Percentiles rank a stretch among this genome's conserved stretches.
Conservation (phyloP, 352 stramenopile species). For the Globisporangium paroecandrum region DNA sequence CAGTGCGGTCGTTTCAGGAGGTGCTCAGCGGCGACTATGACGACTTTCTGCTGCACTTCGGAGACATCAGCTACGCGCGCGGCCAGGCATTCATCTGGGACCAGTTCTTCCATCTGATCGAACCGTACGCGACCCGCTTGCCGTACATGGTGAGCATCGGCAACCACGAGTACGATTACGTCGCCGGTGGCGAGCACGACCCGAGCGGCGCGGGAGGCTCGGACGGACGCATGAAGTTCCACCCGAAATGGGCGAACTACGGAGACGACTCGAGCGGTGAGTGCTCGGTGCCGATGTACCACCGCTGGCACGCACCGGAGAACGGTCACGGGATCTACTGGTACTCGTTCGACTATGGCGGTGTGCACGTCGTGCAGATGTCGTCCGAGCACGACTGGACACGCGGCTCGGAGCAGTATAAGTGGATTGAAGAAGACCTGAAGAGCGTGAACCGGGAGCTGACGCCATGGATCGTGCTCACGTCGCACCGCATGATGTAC, state of each 20-base stretch:
- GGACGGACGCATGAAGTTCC: conserved; percentile 65
- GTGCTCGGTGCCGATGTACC: conserved; percentile 74
- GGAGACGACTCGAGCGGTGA: conserved; percentile 67
- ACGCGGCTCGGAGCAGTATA: conserved; percentile 82
- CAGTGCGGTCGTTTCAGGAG: conserved; percentile 14
- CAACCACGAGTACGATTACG: conserved; percentile 80
- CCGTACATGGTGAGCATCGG: conserved; percentile 79
- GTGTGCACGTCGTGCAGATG: conserved; percentile 90
- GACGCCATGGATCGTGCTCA: conserved; percentile 92
- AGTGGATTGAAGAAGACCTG: conserved; percentile 88
- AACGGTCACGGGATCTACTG: conserved; percentile 78
- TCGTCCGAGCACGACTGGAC: conserved; percentile 90
- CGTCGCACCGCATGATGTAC: conserved; percentile 91
- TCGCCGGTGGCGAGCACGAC: conserved; percentile 44
- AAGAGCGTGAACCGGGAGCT: conserved; percentile 69
- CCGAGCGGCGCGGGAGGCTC: conserved; percentile 40
- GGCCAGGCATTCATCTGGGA: conserved; percentile 61
- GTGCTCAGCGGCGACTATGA: conserved; percentile 12
- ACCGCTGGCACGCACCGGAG: conserved; percentile 60
- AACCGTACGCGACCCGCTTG: conserved; percentile 61
- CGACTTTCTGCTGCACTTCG: conserved; percentile 18
- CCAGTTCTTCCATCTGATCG: conserved; percentile 71
- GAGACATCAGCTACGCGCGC: conserved; percentile 16
- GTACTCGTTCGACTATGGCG: conserved; percentile 90
- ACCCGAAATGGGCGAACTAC: conserved; percentile 70